Conservation (phyloP, 2,329 filamentous ascomycete genomes). For the Zymoseptoria brevis region DNA sequence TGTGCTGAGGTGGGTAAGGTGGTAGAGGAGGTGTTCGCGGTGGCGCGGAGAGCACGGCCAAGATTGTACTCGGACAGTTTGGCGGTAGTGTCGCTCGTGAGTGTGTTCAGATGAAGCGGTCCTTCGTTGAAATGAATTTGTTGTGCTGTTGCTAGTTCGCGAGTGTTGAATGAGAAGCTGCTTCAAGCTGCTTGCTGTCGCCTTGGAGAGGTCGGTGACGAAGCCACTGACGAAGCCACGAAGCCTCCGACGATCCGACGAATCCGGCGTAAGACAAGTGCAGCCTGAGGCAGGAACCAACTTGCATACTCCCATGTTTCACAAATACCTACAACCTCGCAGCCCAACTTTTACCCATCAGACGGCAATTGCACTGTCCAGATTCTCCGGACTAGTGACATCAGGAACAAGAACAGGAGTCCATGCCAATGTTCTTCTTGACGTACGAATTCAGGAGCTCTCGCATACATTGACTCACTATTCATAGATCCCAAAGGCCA, state of each 20-base stretch:
- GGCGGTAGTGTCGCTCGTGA: neutral
- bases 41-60: conserved; percentile 25
- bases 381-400: too few species aligned
- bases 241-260: neutral
- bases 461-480: neutral
- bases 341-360: too few species aligned
- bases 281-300: neutral
- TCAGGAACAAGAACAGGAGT: too few species aligned
- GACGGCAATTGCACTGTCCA: too few species aligned
- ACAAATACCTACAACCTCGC: too few species aligned
- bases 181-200: neutral
- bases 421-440: too few species aligned
- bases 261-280: neutral
- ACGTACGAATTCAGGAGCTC: too few species aligned
- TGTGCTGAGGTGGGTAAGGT: conserved; percentile 15
- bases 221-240: neutral
- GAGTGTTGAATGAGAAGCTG: neutral
- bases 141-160: neutral
- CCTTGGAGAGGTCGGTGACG: neutral
- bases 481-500: neutral
- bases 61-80: conserved; percentile 24
- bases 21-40: conserved; percentile 13
- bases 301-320: too few species aligned
- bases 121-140: neutral
- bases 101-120: neutral